A percentile compares a stretch with the other conserved stretches of the same genome.
Conservation (phyloP, 2,329 filamentous ascomycete species). For the Alternaria incomplexa region DNA sequence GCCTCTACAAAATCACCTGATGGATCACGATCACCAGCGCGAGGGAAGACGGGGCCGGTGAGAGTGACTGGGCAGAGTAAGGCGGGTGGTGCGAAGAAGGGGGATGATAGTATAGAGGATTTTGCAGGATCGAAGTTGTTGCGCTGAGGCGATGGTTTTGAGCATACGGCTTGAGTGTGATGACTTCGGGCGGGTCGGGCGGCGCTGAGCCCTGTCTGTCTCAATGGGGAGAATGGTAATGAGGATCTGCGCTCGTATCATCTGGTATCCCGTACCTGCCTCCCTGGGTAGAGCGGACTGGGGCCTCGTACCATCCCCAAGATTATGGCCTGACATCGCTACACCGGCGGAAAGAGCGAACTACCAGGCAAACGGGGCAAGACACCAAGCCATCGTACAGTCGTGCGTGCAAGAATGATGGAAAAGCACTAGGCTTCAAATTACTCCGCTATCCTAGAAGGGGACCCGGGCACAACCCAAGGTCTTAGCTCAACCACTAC, state of each 20-base stretch:
- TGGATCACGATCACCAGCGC: conserved; percentile 37
- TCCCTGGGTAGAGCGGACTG: background rate
- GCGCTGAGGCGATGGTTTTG: conserved; percentile 12
- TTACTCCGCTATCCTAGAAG: conserved; percentile 38
- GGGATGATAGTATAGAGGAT: conserved; percentile 43
- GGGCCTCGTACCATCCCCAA: background rate
- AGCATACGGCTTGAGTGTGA: background rate
- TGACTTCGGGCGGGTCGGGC: background rate
- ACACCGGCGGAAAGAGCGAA: background rate
- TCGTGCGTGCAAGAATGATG: conserved; percentile 12
- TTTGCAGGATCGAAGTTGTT: conserved; percentile 39
- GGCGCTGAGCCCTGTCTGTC: background rate
- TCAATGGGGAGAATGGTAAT: background rate
- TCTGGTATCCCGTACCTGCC: background rate
- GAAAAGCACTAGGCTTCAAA: conserved; percentile 21
- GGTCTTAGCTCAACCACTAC: conserved; percentile 30
- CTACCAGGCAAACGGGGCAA: background rate
- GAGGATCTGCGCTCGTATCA: background rate
- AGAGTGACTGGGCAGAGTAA: conserved; percentile 22
- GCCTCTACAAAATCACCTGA: conserved; percentile 14
- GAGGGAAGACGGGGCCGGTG: conserved; percentile 21
- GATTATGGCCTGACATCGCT: background rate
- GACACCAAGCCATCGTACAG: background rate
- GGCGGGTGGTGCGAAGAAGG: conserved; percentile 19
- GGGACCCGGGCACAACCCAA: conserved; percentile 13